phyloP scores from a whole-genome alignment of 345 rosid genomes.

The Lumnitzera littorea region DNA sequence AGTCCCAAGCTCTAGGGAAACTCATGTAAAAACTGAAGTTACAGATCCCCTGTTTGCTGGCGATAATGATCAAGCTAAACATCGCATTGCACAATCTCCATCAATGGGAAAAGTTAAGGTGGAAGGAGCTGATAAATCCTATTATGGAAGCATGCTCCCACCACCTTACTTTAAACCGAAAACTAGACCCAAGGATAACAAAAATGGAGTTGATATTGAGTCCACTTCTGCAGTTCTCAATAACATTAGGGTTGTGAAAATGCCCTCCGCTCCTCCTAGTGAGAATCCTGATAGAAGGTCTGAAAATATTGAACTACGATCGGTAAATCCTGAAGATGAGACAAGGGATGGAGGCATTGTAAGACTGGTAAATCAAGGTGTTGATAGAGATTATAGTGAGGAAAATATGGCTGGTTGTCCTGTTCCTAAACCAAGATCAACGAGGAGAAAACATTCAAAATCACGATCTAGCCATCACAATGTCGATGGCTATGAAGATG shows the following conservation, averaged over 20 bases:
- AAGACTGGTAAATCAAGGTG: conserved; percentile 17
- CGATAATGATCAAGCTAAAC: conserved; percentile 20
- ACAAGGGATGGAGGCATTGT: conserved; percentile 16
- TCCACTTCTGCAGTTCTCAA: conserved; percentile 21
- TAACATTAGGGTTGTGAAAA: conserved; percentile 18
- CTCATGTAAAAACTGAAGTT: conserved; percentile 18
- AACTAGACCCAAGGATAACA: conserved; percentile 31
- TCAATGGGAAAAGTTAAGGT: conserved; percentile 21
- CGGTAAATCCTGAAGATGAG: conserved; percentile 21
- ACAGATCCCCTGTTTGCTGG: conserved; percentile 18
- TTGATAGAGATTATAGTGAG: conserved; percentile 12
- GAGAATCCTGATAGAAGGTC: conserved; percentile 12
- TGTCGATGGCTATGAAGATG: conserved; percentile 24
- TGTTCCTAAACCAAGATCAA: conserved; percentile 47
- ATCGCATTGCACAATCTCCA: conserved; percentile 15
- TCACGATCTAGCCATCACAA: conserved; percentile 32
- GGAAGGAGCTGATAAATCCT: conserved; percentile 34
- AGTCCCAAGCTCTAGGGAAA: conserved; percentile 18
- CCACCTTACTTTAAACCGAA: conserved; percentile 19
- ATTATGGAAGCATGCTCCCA: conserved; percentile 35
- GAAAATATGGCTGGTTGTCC: conserved; percentile 22
- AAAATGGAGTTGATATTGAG: conserved; percentile 19
- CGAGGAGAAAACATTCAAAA: conserved; percentile 48
- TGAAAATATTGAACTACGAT: conserved; percentile 22
- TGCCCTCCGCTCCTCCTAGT: conserved; percentile 23